Evolutionary conservation across 257 asterid species (phyloP), one percentile per base, ranked within the genome.

Genomic region (Solanum boliviense): DNA sequence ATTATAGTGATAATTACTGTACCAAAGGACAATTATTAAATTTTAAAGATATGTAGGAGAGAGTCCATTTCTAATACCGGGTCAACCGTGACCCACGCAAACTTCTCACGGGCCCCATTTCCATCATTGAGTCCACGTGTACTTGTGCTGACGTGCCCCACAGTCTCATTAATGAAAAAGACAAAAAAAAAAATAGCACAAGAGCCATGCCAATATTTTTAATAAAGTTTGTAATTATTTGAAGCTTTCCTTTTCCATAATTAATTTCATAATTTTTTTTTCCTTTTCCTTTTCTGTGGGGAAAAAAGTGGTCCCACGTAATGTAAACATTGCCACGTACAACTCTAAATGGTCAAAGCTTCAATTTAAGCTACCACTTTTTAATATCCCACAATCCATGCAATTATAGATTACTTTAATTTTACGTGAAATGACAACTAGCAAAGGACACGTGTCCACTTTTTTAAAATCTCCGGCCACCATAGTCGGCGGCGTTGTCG

Each of bases 151-250:
- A 78, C 89, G 90, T 88, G 70, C 89, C 65, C 39, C 73, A 58
- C 72, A 35, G 87, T 82, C 89, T 84, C 91, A 92, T 91, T 91
- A 87, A 91, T 92, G 90, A 91, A 89, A 60, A 90, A 91, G 89
- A 89, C 83, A 56, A 87, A 91, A 90, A 91, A 87, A 83, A 88
- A 89, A 87, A 90, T 90, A 31, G 84, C 96, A 93, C 98, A 89
- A 73, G 94, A 86, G 88, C 92, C 94, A 88, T 90, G 94, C 93
- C 93, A 84, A 89, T 83, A 86, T 88, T 79, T 91, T 86, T 85
- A 71, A 78, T 90, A 90, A 92, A 90, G 94, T 83, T 72, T 65
- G 44, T 31, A 82, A 46, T 82, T 29, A 82, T 82, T 29, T 82
- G 86, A 4, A 82, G 20, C 41, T 82, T 29, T 82, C 29, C 27